Evolutionary conservation across 2,329 filamentous ascomycete genomes (phyloP).

Genomic region (Aspergillus persii): DNA sequence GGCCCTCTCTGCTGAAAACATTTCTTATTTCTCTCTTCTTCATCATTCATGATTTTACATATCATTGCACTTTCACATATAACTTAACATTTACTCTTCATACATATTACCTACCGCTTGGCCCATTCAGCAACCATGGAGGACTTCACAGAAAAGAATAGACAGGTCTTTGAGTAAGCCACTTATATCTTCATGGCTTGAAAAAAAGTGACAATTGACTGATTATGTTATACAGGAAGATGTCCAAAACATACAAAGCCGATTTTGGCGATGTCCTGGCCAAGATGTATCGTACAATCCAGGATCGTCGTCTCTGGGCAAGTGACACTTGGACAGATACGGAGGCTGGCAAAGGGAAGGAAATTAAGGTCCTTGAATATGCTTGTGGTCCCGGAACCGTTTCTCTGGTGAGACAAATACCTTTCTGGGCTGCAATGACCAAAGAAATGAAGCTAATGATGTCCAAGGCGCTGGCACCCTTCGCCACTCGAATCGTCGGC

Average conservation of each 20-base stretch:
- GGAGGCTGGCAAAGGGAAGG: conserved; percentile 25
- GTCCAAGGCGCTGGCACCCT: conserved; percentile 55
- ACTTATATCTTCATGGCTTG: not conserved
- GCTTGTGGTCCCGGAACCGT: conserved; percentile 70
- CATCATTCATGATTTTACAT: not conserved
- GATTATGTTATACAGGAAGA: conserved; percentile 39
- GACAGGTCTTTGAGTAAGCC: conserved; percentile 42
- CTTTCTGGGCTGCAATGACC: not conserved
- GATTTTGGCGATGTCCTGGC: conserved; percentile 55
- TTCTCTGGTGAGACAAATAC: conserved; percentile 53
- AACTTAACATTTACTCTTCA: not conserved
- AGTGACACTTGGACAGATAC: conserved; percentile 54
- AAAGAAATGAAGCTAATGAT: conserved; percentile 1
- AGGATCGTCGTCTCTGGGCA: conserved; percentile 58
- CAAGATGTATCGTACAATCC: conserved; percentile 56
- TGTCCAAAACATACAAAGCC: conserved; percentile 56
- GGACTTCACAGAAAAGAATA: conserved; percentile 38
- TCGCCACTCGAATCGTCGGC: conserved; percentile 62
- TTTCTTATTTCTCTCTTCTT: not conserved
- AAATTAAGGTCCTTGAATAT: conserved; percentile 65
- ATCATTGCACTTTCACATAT: not conserved
- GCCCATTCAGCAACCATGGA: conserved; percentile 23
- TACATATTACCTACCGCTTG: not conserved
- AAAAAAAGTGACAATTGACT: not conserved
- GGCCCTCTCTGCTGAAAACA: not conserved